Evolutionary conservation across 2,329 filamentous ascomycete species (phyloP), one percentile per base, ranked within the genome.

Genomic region (Clarireedia homoeocarpa): DNA sequence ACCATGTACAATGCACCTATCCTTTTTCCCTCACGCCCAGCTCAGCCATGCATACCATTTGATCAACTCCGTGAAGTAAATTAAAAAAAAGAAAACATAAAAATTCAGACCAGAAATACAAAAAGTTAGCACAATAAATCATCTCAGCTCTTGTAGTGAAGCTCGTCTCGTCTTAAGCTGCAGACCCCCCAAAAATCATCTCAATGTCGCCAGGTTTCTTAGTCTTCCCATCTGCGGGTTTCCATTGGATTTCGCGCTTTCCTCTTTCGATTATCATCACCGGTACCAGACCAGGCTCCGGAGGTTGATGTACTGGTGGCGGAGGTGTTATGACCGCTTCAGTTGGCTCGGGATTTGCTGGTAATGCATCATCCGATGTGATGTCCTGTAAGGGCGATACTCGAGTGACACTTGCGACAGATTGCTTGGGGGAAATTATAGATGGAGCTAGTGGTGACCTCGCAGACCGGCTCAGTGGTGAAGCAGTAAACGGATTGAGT

Each of bases 361-460:
- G 51, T 14, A 54, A 20, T 12, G 51, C 42, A 36, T 54, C 51
- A 9, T 46, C 51, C n/a, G 51, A 54, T 9, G 26, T 10, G n/a
- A 54, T 48, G 6, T 54, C 30, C 24, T 54, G 51, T 20, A 54
- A 24, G 15, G 51, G 44, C 1, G 44, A 48, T 42, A 23, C 7
- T 20, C 34, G 30, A 10, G 48, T 38, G 1, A 48, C 42, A 38
- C 17, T 39, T 4, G 30, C 51, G 7, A 23, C 44, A 15, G 48
- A 54, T 4, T 23, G 6, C 17, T 54, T 24, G 45, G 40, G 40
- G 10, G 51, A 53, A 15, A 45, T n/a, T 6, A 27, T 36, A 10
- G 42, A 42, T 5, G 27, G 51, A 39, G 51, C 36, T 4, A 47
- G 40, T 14, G 42, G 51, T 47, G 51, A 53, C n/a, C 46, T 26